Evolutionary conservation across 2,329 filamentous ascomycete species (phyloP).

Genomic region (Plenodomus lindquistii): DNA sequence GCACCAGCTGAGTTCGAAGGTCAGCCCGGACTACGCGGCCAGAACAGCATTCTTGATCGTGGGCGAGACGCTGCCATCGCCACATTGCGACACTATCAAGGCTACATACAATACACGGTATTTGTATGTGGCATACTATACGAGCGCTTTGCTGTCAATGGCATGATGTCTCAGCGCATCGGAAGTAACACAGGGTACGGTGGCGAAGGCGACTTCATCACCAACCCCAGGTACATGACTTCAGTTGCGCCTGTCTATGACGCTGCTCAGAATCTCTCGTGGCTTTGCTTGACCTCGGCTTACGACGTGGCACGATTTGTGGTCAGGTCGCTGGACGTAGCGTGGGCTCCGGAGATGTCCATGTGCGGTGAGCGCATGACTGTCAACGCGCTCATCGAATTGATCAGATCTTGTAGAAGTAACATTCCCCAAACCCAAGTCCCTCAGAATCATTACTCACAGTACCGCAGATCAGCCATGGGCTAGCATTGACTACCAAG

Average conservation of each 20-base stretch:
- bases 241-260: constrained; percentile 66
- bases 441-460: constrained; percentile 8
- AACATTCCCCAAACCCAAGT: neutral
- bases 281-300: constrained; percentile 68
- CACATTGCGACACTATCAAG: constrained; percentile 59
- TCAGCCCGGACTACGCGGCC: constrained; percentile 57
- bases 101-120: constrained; percentile 67
- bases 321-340: constrained; percentile 68
- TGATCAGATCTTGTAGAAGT: constrained; percentile 45
- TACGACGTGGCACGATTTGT: constrained; percentile 73
- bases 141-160: constrained; percentile 72
- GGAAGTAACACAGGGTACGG: constrained; percentile 59
- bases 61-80: constrained; percentile 61
- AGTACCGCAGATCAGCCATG: constrained; percentile 30
- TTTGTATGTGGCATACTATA: constrained; percentile 78
- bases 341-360: constrained; percentile 70
- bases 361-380: constrained; percentile 70
- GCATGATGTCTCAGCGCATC: constrained; percentile 63
- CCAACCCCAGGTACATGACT: constrained; percentile 61
- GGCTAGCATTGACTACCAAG: constrained; percentile 48
- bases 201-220: constrained; percentile 66
- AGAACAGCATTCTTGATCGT: constrained; percentile 64
- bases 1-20: constrained; percentile 79
- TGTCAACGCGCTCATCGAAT: constrained; percentile 63
- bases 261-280: constrained; percentile 47